Percentiles rank a stretch among this genome's conserved stretches.
Evolutionary conservation across 805 yeast genomes (phyloP).

Genomic region (Pichia eremophila): DNA sequence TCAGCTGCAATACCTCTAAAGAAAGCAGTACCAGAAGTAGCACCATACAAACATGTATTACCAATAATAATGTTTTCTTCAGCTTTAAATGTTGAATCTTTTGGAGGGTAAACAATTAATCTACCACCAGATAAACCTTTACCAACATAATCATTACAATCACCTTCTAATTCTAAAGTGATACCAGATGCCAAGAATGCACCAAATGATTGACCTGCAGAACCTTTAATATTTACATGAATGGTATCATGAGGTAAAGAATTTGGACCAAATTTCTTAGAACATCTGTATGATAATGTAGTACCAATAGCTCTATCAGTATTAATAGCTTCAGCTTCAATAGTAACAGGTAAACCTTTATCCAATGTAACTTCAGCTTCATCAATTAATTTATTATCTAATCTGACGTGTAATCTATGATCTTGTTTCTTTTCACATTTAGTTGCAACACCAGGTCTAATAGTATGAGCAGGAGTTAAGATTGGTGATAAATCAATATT

Average conservation of each 20-base stretch:
- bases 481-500: slow-evolving; percentile 88
- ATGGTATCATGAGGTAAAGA: slow-evolving; percentile 95
- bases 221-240: slow-evolving; percentile 83
- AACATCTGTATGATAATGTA: slow-evolving; percentile 86
- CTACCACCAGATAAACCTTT: slow-evolving; percentile 97
- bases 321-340: slow-evolving; percentile 86
- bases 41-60: slow-evolving; percentile 96
- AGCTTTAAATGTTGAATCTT: slow-evolving; percentile 73
- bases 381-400: slow-evolving; percentile 92
- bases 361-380: slow-evolving; percentile 94
- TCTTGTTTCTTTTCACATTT: slow-evolving; percentile 89
- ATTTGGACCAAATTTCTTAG: slow-evolving; percentile 85
- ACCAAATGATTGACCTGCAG: slow-evolving; percentile 98
- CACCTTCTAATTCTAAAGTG: slow-evolving; percentile 93
- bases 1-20: slow-evolving; percentile 97
- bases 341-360: slow-evolving; percentile 90
- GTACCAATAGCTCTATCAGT: slow-evolving; percentile 96
- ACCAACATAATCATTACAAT: slow-evolving; percentile 96
- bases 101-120: slow-evolving; percentile 84
- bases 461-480: slow-evolving; percentile 91
- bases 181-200: slow-evolving; percentile 95
- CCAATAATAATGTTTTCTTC: slow-evolving; percentile 96
- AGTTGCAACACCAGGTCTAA: slow-evolving; percentile 95
- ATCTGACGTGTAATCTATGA: slow-evolving; percentile 83
- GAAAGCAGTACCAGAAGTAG: slow-evolving; percentile 90